These are phyloP conservation scores for Aspergillus novofumigatus DNA, from an alignment of 2,329 filamentous ascomycete species.

Conservation along the genomic window DNA sequence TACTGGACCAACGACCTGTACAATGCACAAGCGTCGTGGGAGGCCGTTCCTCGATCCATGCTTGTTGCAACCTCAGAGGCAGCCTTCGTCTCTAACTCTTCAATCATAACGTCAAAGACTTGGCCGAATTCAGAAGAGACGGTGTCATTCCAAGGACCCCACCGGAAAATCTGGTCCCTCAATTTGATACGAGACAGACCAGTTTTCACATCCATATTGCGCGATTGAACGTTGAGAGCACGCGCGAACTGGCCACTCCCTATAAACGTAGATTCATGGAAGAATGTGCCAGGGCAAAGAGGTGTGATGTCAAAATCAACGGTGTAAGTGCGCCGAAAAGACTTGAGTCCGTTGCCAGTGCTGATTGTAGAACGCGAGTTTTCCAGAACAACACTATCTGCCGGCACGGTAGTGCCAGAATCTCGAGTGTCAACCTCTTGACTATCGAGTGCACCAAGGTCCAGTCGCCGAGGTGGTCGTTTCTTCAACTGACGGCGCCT, in stretches of 20 bases:
- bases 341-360: conserved; percentile 42
- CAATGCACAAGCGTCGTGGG: conserved; percentile 1
- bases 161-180: conserved; percentile 36
- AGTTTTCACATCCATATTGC: conserved; percentile 42
- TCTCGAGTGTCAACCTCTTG: conserved; percentile 35
- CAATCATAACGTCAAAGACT: conserved; percentile 32
- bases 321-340: conserved; percentile 49
- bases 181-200: conserved; percentile 39
- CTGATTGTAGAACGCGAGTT: conserved; percentile 1
- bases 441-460: conserved; percentile 44
- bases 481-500: conserved; percentile 32
- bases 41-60: background rate
- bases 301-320: conserved; percentile 51
- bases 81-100: conserved; percentile 15
- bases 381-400: conserved; percentile 5
- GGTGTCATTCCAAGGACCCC: conserved; percentile 54
- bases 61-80: conserved; percentile 7
- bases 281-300: conserved; percentile 50
- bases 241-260: conserved; percentile 53
- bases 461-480: conserved; percentile 41
- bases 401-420: conserved; percentile 18
- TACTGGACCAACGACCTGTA: conserved; percentile 48
- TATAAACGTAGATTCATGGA: conserved; percentile 54
- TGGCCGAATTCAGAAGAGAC: conserved; percentile 45
- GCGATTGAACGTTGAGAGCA: conserved; percentile 37